Evolutionary conservation across 768 basidiomycete species (phyloP).

Genomic region (Chiua virens): DNA sequence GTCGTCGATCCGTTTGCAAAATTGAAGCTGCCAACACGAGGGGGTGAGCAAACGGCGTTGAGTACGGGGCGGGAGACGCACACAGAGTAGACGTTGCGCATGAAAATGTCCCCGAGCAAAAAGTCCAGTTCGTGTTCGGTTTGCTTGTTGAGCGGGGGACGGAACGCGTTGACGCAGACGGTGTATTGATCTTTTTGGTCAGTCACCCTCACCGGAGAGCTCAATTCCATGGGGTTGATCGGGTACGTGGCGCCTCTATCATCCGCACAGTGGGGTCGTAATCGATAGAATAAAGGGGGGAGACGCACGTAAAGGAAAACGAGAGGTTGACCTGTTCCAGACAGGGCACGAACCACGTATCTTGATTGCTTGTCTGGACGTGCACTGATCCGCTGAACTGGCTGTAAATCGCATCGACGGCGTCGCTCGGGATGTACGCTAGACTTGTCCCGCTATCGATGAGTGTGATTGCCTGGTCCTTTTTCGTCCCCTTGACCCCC

Average conservation of each 20-base stretch:
- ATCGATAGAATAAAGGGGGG: not conserved
- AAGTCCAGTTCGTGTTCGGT: conserved; percentile 34
- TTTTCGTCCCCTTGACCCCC: conserved; percentile 28
- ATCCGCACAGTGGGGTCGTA: not conserved
- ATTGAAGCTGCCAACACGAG: conserved; percentile 34
- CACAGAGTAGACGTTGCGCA: conserved; percentile 48
- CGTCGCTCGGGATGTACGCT: conserved; percentile 34
- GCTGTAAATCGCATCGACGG: conserved; percentile 41
- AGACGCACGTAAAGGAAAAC: conserved; percentile 19
- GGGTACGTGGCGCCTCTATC: conserved; percentile 28
- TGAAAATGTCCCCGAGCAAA: conserved; percentile 44
- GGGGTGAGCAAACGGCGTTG: not conserved
- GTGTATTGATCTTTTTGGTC: conserved; percentile 34
- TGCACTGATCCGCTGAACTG: conserved; percentile 37
- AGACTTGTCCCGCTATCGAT: conserved; percentile 46
- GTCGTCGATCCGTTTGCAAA: conserved; percentile 36
- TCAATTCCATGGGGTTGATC: conserved; percentile 47
- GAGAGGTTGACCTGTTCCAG: conserved; percentile 30
- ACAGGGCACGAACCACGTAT: conserved; percentile 41
- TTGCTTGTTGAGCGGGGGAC: conserved; percentile 24
- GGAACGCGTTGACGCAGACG: conserved; percentile 39
- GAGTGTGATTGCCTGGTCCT: conserved; percentile 35
- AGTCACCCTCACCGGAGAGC: conserved; percentile 27
- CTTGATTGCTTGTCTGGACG: conserved; percentile 24
- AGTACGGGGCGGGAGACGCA: conserved; percentile 17